A percentile compares a stretch with the other conserved stretches of the same genome.
phyloP scores from a whole-genome alignment of 2,329 filamentous ascomycete genomes.

The Fusarium scirpi region DNA sequence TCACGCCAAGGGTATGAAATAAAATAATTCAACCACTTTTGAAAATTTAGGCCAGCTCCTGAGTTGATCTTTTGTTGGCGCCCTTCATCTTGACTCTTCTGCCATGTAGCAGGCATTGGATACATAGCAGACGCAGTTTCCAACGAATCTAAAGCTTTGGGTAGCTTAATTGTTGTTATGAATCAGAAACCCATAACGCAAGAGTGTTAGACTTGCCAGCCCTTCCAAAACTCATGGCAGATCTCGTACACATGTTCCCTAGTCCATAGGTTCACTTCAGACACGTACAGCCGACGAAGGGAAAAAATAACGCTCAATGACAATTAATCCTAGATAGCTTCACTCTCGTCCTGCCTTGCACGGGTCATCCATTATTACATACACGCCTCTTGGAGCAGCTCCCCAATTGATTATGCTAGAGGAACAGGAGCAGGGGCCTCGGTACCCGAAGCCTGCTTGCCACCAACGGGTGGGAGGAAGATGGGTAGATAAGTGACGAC shows the following conservation, averaged over 20 bases:
- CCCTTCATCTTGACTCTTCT: background rate
- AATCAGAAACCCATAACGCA: background rate
- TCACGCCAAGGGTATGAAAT: background rate
- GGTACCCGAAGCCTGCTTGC: slow-evolving; percentile 50
- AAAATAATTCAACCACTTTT: background rate
- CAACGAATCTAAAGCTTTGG: background rate
- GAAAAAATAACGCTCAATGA: slow-evolving; percentile 23
- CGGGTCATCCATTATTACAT: slow-evolving; percentile 8
- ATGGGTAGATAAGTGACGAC: slow-evolving; percentile 64
- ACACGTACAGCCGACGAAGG: background rate
- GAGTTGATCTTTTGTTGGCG: background rate
- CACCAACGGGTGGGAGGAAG: slow-evolving; percentile 59
- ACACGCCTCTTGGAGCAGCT: background rate
- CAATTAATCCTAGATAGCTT: slow-evolving; percentile 9
- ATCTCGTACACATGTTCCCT: background rate
- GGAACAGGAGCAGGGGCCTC: slow-evolving; percentile 46
- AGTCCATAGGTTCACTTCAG: background rate
- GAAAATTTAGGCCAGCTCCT: background rate
- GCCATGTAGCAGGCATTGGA: background rate
- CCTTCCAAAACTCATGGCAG: slow-evolving; percentile 15
- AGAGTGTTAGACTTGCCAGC: background rate
- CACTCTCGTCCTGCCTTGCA: background rate
- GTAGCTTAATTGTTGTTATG: background rate
- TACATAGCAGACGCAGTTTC: background rate
- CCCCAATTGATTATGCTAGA: slow-evolving; percentile 21